These are phyloP conservation scores for Cercospora janseana DNA, from an alignment of 2,329 filamentous ascomycete genomes.

Conservation along the genomic window DNA sequence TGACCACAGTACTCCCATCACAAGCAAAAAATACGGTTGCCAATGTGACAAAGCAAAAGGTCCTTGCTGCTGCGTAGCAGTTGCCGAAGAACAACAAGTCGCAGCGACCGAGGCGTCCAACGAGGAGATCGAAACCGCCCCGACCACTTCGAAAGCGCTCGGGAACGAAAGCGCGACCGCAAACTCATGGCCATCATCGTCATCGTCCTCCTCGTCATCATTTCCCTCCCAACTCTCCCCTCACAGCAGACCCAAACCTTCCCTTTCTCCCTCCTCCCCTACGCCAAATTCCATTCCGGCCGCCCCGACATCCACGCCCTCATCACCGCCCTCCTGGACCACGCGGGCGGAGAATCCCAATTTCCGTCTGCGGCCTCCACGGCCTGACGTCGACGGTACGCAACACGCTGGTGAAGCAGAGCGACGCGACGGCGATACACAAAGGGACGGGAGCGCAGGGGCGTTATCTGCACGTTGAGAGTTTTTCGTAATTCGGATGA, in stretches of 20 bases:
- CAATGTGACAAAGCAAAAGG: conserved; percentile 30
- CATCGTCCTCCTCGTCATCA: neutral
- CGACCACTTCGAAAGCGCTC: no score
- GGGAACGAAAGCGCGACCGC: conserved; percentile 17
- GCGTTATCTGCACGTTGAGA: conserved; percentile 28
- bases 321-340: conserved; percentile 25
- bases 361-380: conserved; percentile 28
- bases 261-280: conserved; percentile 22
- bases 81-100: conserved; percentile 20
- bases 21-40: conserved; percentile 28
- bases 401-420: conserved; percentile 24
- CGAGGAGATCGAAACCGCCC: no score
- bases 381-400: conserved; percentile 27
- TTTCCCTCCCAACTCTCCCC: neutral
- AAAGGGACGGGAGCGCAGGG: conserved; percentile 31
- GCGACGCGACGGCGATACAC: conserved; percentile 30
- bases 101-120: conserved; percentile 11
- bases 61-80: conserved; percentile 28
- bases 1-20: conserved; percentile 9
- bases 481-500: conserved; percentile 26
- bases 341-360: conserved; percentile 29
- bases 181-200: neutral
- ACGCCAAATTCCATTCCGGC: conserved; percentile 29
- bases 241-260: no score
- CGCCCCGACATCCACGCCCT: conserved; percentile 25